A percentile compares a stretch with the other conserved stretches of the same genome.
phyloP scores from a whole-genome alignment of 352 stramenopile species.

The Phytophthora rubi region DNA sequence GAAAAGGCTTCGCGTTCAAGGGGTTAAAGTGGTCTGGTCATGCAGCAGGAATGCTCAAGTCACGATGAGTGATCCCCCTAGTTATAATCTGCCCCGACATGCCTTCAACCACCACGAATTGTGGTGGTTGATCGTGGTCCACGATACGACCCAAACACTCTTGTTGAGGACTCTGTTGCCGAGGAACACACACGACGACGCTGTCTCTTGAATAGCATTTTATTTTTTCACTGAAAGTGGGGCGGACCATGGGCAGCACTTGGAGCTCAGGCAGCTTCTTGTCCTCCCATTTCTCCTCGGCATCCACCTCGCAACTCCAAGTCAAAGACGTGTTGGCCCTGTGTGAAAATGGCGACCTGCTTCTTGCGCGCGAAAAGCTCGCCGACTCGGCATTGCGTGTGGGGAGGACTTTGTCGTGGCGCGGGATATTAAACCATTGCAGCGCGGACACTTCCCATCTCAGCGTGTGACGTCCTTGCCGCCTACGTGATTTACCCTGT shows the following conservation, averaged over 20 bases:
- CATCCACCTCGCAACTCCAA: conserved; percentile 13
- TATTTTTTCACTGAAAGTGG: conserved; percentile 3
- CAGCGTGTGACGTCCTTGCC: conserved; percentile 54
- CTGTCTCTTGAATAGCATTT: background rate
- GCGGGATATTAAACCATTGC: conserved; percentile 51
- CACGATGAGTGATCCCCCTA: too few relatives aligned
- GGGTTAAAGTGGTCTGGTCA: too few relatives aligned
- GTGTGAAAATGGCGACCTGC: conserved; percentile 61
- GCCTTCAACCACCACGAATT: too few relatives aligned
- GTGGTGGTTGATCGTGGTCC: too few relatives aligned
- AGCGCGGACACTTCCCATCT: conserved; percentile 53
- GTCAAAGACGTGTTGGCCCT: conserved; percentile 53
- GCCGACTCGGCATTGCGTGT: conserved; percentile 41
- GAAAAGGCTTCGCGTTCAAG: too few relatives aligned
- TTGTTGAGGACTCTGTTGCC: too few relatives aligned
- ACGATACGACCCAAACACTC: too few relatives aligned
- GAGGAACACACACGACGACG: background rate
- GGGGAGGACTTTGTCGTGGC: conserved; percentile 50
- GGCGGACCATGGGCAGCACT: conserved; percentile 26
- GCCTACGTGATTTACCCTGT: conserved; percentile 29
- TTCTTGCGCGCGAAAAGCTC: conserved; percentile 58
- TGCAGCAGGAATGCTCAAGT: too few relatives aligned
- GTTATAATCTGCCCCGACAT: too few relatives aligned
- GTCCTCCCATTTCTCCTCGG: background rate
- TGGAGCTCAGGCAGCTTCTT: conserved; percentile 22